Conservation (phyloP, 2,329 filamentous ascomycete genomes). For the Claviceps digitariae region DNA sequence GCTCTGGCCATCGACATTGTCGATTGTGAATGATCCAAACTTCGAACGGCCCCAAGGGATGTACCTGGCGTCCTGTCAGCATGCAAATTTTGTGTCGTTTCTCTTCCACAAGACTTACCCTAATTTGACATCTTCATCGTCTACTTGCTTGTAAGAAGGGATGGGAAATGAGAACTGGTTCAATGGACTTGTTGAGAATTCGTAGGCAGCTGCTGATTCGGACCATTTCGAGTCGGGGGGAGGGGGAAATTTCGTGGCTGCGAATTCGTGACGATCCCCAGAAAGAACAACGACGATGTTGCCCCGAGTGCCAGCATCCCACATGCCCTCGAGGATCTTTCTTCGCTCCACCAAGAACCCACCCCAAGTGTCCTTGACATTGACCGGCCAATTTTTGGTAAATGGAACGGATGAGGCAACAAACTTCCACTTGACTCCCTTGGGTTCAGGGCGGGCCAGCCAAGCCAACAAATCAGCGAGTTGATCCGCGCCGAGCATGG, state of each 20-base stretch:
- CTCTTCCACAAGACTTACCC: constrained; percentile 44
- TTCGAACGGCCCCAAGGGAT: constrained; percentile 79
- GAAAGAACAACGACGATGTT: constrained; percentile 72
- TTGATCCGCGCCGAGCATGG: constrained; percentile 75
- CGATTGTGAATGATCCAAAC: constrained; percentile 62
- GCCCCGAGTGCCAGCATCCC: constrained; percentile 65
- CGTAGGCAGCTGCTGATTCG: constrained; percentile 55
- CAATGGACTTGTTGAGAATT: constrained; percentile 83
- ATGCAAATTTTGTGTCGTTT: neutral
- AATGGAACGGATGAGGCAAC: constrained; percentile 84
- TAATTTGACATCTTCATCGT: constrained; percentile 69
- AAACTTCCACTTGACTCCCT: constrained; percentile 84
- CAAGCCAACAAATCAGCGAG: constrained; percentile 67
- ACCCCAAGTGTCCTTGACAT: constrained; percentile 83
- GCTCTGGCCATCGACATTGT: constrained; percentile 50
- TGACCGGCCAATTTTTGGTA: constrained; percentile 93
- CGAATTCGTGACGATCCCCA: constrained; percentile 95
- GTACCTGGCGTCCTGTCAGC: constrained; percentile 36
- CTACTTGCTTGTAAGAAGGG: constrained; percentile 68
- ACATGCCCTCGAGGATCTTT: constrained; percentile 77
- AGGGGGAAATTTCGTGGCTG: constrained; percentile 67
- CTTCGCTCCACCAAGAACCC: constrained; percentile 75
- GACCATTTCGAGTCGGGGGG: constrained; percentile 48
- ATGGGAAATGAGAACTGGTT: constrained; percentile 90
- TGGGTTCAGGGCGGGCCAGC: constrained; percentile 57